Evolutionary conservation across 345 rosid genomes (phyloP), one percentile per base, ranked within the genome.

Genomic region (Camelina laxa): DNA sequence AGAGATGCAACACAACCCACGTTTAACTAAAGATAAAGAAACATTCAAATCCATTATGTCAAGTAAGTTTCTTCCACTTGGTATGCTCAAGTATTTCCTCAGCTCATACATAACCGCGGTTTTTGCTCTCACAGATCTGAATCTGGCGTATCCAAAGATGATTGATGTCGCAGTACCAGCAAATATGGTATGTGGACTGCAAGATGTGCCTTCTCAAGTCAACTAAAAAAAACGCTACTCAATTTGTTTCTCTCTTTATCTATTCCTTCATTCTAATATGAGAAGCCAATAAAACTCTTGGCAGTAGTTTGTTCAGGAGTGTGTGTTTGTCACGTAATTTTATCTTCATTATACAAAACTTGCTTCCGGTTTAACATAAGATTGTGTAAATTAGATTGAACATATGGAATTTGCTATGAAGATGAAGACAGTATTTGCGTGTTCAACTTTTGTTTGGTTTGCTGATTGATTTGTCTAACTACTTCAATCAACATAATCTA

Each of bases 71-170:
- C 42, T 39, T 56, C 17, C 30, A 5, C 30, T 53, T 35, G 4
- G 22, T 49, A 30, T 41, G 19, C 17, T 21, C 12, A 22, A 49
- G 54, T 49, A 49, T 49, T 27, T 17, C 22, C 15, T 31, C 19
- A 31, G 24, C 17, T 21, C 19, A 31, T 41, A 39, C 10, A 24
- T 31, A 24, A 41, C 50, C 39, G 50, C 20, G 19, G 49, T 42
- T 41, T 38, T 33, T 39, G 27, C 19, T 27, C 64, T 33, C 85
- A 92, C 84, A 95, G 98, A 89, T 87, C 82, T 95, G 45, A 87
- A 88, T 70, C 83, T 95, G 57, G 45, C 94, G 65, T 90, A 90
- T 81, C 99, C 99, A 15, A 89, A 92, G 87, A 87, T 89, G 97
- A 90, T 92, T 22, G 98, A 89, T 59, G 75, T 86, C 50, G 91